Conservation (phyloP, 768 basidiomycete genomes). For the Calocybe indica region DNA sequence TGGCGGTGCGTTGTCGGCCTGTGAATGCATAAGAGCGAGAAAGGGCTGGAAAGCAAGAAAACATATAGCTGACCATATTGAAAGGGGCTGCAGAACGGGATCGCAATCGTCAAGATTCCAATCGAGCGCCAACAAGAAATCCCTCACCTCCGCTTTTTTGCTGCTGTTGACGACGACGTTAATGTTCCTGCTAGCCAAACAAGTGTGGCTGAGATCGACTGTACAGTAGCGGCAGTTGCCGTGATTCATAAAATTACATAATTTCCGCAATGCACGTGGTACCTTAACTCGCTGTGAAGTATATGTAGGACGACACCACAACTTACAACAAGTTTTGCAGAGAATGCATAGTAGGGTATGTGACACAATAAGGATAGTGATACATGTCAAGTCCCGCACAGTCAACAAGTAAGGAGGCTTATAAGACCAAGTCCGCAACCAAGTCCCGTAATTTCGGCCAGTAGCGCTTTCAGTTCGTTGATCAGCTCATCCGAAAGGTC, state of each 20-base stretch:
- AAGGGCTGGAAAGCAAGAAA: not conserved
- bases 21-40: slow-evolving; percentile 9
- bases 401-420: no score
- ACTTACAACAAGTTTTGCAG: no score
- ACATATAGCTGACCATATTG: slow-evolving; percentile 11
- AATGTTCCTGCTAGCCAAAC: slow-evolving; percentile 16
- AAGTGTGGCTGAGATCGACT: slow-evolving; percentile 34
- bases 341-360: no score
- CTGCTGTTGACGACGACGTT: slow-evolving; percentile 34
- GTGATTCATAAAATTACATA: slow-evolving; percentile 8
- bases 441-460: no score
- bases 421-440: no score
- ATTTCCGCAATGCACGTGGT: no score
- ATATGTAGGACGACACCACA: no score
- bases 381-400: no score
- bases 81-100: not conserved
- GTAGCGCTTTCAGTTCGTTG: slow-evolving; percentile 24
- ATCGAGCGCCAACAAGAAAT: not conserved
- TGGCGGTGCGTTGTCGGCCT: slow-evolving; percentile 79
- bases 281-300: no score
- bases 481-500: slow-evolving; percentile 42
- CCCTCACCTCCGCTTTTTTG: slow-evolving; percentile 23
- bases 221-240: slow-evolving; percentile 41
- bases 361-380: no score
- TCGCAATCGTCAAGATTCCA: not conserved